Percentiles rank a stretch among this genome's conserved stretches.
phyloP scores from a whole-genome alignment of 2,329 filamentous ascomycete species.

The Corynespora cassiicola region DNA sequence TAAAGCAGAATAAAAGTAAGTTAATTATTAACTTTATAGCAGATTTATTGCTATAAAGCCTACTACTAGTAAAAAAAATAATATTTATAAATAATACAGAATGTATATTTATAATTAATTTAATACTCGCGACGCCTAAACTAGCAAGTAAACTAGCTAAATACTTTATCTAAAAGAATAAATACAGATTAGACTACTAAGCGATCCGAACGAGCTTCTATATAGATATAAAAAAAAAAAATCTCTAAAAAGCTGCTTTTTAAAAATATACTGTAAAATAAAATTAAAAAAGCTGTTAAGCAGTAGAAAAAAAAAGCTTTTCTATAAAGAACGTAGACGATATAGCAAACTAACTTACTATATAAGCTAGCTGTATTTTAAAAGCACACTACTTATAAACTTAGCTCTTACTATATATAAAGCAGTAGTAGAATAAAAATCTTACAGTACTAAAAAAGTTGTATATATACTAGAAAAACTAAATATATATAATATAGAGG shows the following conservation, averaged over 20 bases:
- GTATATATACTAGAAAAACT: slow-evolving; percentile 22
- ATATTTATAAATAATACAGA: slow-evolving; percentile 2
- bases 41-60: slow-evolving; percentile 15
- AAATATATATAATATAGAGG: slow-evolving; percentile 7
- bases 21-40: slow-evolving; percentile 20
- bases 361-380: slow-evolving; percentile 6
- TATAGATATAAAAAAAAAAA: slow-evolving; percentile 9
- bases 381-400: slow-evolving; percentile 4
- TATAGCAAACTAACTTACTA: slow-evolving; percentile 7
- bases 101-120: slow-evolving; percentile 9
- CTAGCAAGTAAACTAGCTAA: slow-evolving; percentile 11
- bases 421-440: slow-evolving; percentile 12
- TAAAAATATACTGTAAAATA: slow-evolving; percentile 19
- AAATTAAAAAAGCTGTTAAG: slow-evolving; percentile 11
- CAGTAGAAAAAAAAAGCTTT: slow-evolving; percentile 5
- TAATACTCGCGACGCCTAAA: slow-evolving; percentile 11
- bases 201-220: slow-evolving; percentile 17
- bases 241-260: slow-evolving; percentile 14
- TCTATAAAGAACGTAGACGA: slow-evolving; percentile 8
- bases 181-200: slow-evolving; percentile 16
- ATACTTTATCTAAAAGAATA: slow-evolving; percentile 11
- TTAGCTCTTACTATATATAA: slow-evolving; percentile 11
- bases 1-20: slow-evolving; percentile 14
- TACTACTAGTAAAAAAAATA: slow-evolving; percentile 10
- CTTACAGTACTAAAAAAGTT: slow-evolving; percentile 9